These are phyloP conservation scores for Euphorbia peplus DNA, from an alignment of 345 rosid genomes.

Conservation along the genomic window DNA sequence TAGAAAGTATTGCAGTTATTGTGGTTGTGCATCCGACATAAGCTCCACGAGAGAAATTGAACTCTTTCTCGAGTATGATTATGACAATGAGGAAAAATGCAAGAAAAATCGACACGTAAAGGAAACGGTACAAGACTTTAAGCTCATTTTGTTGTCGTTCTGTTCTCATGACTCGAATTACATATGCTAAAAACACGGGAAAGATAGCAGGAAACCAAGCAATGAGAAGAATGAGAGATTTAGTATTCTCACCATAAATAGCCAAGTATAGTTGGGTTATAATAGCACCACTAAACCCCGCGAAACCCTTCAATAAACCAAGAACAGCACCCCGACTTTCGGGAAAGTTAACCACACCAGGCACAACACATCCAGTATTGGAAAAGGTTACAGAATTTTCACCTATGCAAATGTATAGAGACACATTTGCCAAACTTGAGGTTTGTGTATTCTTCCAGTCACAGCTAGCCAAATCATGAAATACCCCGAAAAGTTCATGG, in stretches of 20 bases:
- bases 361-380: conserved; percentile 80
- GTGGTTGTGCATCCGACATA: conserved; percentile 44
- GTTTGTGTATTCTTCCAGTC: conserved; percentile 56
- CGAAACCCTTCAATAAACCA: conserved; percentile 77
- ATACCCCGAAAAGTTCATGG: conserved; percentile 77
- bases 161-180: conserved; percentile 48
- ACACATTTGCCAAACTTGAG: conserved; percentile 84
- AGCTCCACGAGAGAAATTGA: conserved; percentile 48
- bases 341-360: conserved; percentile 84
- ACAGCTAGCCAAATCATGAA: conserved; percentile 85
- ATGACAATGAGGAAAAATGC: conserved; percentile 75
- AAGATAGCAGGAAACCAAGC: conserved; percentile 84
- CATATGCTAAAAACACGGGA: conserved; percentile 65
- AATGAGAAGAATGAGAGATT: conserved; percentile 66
- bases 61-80: conserved; percentile 49
- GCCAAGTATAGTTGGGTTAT: conserved; percentile 80
- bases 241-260: conserved; percentile 68
- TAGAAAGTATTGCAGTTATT: conserved; percentile 51
- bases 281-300: conserved; percentile 82
- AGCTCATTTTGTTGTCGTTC: conserved; percentile 56
- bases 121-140: conserved; percentile 56
- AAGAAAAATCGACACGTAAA: conserved; percentile 48
- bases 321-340: conserved; percentile 77
- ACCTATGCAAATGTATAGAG: conserved; percentile 66
- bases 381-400: conserved; percentile 88